Evolutionary conservation across 164 flowering plant genomes (phyloP), one percentile per base, ranked within the genome.

Genomic region (Vitis riparia): DNA sequence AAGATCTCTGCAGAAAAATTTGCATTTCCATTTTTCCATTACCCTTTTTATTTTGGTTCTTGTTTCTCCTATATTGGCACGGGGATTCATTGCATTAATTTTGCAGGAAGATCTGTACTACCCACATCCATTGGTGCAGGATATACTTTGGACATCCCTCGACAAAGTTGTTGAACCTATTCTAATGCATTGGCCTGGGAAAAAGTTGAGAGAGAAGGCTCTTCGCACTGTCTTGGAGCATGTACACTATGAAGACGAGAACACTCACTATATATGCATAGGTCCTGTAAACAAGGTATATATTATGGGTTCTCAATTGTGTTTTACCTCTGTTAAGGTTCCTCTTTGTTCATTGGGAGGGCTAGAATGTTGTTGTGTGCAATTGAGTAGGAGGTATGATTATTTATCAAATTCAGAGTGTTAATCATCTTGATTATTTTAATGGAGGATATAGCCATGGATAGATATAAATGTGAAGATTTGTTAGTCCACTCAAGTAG

Each of bases 51-150:
- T 56, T n/a, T 55, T 47, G 47, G 5, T 11, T 57, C 56, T 30
- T 55, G 12, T 65, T 6, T 37, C 5, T 37, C 44, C 7, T 37
- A 6, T 37, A 37, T 6, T 37, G 44, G 44, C 27, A 69, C 30
- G 17, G 69, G 58, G 55, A 63, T 37, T 68, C 47, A 52, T 37
- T 29, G 9, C 27, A 16, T 15, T 37, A 19, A 15, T 14, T 64
- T 27, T 47, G 58, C 76, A 86, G 91, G 91, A 87, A 47, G 91
- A 87, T 68, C 49, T 87, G 49, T 87, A 87, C 79, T 85, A 84
- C 68, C 86, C 87, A 9, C 91, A 87, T 68, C 82, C 87, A 5
- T 19, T 72, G 2, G 52, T 84, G 29, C 91, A 87, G 69, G 91
- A 87, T 78, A 55, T 85, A 51, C 76, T 85, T 8, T 87, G 91